Evolutionary conservation across 192 early-diverging fungal genomes (phyloP).

Genomic region (Globomyces pollinis-pini): DNA sequence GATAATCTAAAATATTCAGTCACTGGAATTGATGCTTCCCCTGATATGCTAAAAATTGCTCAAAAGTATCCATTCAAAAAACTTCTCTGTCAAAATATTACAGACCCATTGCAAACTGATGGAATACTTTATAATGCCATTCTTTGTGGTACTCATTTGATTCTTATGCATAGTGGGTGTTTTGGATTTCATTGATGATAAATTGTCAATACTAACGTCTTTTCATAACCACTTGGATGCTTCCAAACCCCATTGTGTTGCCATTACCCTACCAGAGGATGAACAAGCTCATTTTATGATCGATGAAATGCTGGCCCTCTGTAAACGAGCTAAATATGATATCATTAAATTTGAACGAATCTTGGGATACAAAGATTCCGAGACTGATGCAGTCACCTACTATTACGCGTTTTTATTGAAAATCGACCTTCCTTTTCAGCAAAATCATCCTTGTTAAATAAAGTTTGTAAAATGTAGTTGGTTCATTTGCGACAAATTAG

Average conservation of each 20-base stretch:
- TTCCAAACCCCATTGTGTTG: background rate
- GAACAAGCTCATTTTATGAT: background rate
- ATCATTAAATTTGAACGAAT: background rate
- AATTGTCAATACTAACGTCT: background rate
- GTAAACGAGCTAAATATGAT: background rate
- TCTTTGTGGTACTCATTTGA: background rate
- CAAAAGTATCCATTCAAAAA: constrained; percentile 1
- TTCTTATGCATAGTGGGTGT: background rate
- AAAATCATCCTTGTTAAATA: too few species aligned
- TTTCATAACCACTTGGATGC: background rate
- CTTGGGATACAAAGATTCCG: constrained; percentile 8
- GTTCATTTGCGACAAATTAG: too few species aligned
- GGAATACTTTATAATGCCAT: background rate
- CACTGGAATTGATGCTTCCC: constrained; percentile 3
- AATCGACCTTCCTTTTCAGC: background rate
- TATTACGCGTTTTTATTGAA: background rate
- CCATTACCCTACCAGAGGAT: background rate
- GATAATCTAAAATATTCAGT: background rate
- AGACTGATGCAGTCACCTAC: background rate
- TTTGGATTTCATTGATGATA: constrained; percentile 3
- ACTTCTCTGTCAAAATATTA: constrained; percentile 1
- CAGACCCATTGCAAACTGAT: background rate
- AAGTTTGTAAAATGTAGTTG: too few species aligned
- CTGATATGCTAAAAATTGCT: constrained; percentile 3
- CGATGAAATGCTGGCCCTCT: background rate